Evolutionary conservation across 805 yeast species (phyloP), one percentile per base, ranked within the genome.

Genomic region (Saccharomyces paradoxus): DNA sequence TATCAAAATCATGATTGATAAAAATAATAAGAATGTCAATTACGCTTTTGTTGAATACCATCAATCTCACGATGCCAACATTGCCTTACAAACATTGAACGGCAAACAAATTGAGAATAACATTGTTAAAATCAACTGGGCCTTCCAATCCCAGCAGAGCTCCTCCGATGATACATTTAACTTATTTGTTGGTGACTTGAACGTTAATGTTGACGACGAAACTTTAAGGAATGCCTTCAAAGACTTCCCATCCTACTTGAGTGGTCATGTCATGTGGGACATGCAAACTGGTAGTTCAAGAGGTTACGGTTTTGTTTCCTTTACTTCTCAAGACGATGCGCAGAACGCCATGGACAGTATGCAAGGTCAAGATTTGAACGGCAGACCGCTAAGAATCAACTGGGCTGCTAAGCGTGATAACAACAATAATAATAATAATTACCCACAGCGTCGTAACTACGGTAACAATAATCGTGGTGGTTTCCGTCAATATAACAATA

Each of bases 211-310:
- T 41, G 84, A 87, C 65, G 96, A 90, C 70, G 95, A 86, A 60
- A 66, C 81, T 17, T 77, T 89, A 58, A 75, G 75, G 51, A 71
- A 69, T 48, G 76, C 86, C 12, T 89, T 89, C 65, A 61, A 74
- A 4, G 73, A 75, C 54, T 86, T 80, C 68, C 74, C 76, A 17
- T 79, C 89, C 1, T 74, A 87, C 63, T 73, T 81, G 49, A 94
- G 87, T 68, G 96, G 96, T 12, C 90, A 89, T 62, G 96, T 89
- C 31, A 90, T 89, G 96, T 89, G 97, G 96, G 96, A 90, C 68
- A 88, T 89, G 95, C 91, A 87, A 68, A 86, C 94, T 27, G 94
- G 95, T 47, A 78, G 96, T 66, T 88, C 96, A 2, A 78, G 96
- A 71, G 96, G 96, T 41, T 89, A 89, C 66, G 96, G 97, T 2